phyloP scores from a whole-genome alignment of 352 stramenopile genomes.

The Phytophthora fragariae region DNA sequence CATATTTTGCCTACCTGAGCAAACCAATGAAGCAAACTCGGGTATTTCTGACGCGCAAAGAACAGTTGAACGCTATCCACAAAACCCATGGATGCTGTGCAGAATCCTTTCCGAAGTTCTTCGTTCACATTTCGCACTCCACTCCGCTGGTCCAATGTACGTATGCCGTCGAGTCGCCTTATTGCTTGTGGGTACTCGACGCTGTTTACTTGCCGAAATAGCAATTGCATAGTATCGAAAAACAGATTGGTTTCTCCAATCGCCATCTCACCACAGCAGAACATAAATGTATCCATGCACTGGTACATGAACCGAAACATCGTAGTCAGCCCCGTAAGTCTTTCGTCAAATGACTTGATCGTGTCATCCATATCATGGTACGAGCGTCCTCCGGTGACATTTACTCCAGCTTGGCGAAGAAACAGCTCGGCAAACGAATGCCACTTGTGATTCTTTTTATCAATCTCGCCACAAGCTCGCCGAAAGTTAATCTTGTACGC shows the following conservation, averaged over 20 bases:
- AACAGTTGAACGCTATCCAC: constrained; percentile 81
- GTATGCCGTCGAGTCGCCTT: constrained; percentile 35
- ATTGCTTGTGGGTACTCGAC: constrained; percentile 71
- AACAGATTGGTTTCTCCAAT: constrained; percentile 83
- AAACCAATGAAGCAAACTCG: constrained; percentile 85
- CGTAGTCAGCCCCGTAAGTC: constrained; percentile 43
- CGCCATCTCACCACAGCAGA: constrained; percentile 78
- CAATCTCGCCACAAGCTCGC: constrained; percentile 57
- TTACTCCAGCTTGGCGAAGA: constrained; percentile 44
- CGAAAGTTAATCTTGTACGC: constrained; percentile 80
- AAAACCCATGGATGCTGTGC: constrained; percentile 56
- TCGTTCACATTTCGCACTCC: constrained; percentile 29
- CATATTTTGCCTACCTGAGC: constrained; percentile 58
- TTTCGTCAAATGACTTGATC: constrained; percentile 42
- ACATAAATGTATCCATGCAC: constrained; percentile 80
- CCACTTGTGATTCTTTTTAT: constrained; percentile 60
- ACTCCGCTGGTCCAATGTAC: constrained; percentile 3
- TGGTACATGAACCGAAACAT: constrained; percentile 88
- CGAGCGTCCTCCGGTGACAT: constrained; percentile 20
- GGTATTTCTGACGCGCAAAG: constrained; percentile 86
- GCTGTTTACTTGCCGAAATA: constrained; percentile 78
- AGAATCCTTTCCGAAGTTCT: constrained; percentile 47
- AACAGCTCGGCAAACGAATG: constrained; percentile 63
- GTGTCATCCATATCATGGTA: constrained; percentile 61
- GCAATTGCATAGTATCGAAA: constrained; percentile 68